A percentile compares a stretch with the other conserved stretches of the same genome.
Conservation (phyloP, 2,329 filamentous ascomycete species). For the Blastomyces emzantsi region DNA sequence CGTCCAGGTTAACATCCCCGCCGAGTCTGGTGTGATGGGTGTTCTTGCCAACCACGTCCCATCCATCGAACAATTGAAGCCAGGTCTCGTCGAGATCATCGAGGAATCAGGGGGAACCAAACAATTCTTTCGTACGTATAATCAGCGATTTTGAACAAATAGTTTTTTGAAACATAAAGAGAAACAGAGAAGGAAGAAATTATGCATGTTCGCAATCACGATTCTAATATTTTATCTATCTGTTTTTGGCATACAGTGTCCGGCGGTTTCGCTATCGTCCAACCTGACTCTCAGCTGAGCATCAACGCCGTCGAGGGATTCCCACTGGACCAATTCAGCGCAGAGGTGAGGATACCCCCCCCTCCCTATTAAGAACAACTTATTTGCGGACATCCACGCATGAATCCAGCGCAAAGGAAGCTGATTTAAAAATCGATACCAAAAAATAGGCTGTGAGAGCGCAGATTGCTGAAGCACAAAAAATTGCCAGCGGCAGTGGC, state of each 20-base stretch:
- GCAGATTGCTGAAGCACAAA: constrained; percentile 91
- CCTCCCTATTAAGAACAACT: not conserved
- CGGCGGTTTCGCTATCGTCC: constrained; percentile 92
- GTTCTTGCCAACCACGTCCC: constrained; percentile 98
- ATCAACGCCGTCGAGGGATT: constrained; percentile 98
- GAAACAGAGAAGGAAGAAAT: too few species aligned
- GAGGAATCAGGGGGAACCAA: constrained; percentile 85
- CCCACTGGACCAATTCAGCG: constrained; percentile 91
- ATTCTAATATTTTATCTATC: constrained; percentile 1
- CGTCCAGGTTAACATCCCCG: constrained; percentile 97
- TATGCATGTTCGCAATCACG: constrained; percentile 5
- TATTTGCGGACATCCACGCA: not conserved
- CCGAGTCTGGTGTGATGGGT: constrained; percentile 98
- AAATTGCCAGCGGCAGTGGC: constrained; percentile 80
- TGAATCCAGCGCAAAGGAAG: not conserved
- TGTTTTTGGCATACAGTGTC: constrained; percentile 55
- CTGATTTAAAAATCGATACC: not conserved
- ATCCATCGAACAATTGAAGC: constrained; percentile 97
- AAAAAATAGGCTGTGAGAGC: constrained; percentile 58
- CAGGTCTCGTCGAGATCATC: constrained; percentile 87
- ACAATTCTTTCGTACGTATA: constrained; percentile 90
- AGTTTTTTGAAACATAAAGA: not conserved
- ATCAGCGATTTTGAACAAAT: not conserved
- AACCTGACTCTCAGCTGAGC: constrained; percentile 89
- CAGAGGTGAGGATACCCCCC: constrained; percentile 48